Base-by-base conservation (phyloP, 441 rosid genomes). In the Brassica hybrid region DNA sequence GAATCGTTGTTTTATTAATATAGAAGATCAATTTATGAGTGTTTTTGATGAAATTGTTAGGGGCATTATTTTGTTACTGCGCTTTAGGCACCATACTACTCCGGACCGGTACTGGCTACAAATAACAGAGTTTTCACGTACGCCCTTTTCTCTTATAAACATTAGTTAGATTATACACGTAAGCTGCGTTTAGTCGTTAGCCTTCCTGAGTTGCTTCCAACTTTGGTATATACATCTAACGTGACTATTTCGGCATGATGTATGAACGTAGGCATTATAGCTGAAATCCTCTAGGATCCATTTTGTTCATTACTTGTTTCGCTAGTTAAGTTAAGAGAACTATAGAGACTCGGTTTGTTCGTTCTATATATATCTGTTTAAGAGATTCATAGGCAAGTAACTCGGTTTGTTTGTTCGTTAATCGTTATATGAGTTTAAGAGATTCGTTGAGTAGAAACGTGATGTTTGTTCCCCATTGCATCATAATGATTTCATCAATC, bases 251-350 rank as follows among this genome's bases (percentile, higher is more conserved):
- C 34, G 38, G 43, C 18, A 52, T 21, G 32, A 30, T 75, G 50
- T 27, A 43, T 18, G 34, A 27, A 60, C 34, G 14, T 61, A 34
- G 9, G 70, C 63, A 68, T 61, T 62, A 30, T 30, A 62, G 45
- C 48, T 43, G 65, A 18, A 13, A 41, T 63, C 72, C 67, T 57
- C 80, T 71, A 57, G 80, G 41, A 77, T 45, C 76, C 57, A 3
- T n/a, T 72, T 59, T 60, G 54, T 12, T 16, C 6, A 13, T 65
- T 8, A 72, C 32, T 30, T 58, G 11, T 59, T 78, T 54, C 17
- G 75, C 14, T 65, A 58, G 56, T 43, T 71, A 65, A 57, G 76
- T n/a, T 43, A 43, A 43, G 50, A 43, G 14, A 43, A 43, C 50
- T 43, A 43, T 30, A 30, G 45, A 38, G 13, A 38, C 45, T 43